phyloP scores from a whole-genome alignment of 345 rosid genomes.

The Cochlearia excelsa region DNA sequence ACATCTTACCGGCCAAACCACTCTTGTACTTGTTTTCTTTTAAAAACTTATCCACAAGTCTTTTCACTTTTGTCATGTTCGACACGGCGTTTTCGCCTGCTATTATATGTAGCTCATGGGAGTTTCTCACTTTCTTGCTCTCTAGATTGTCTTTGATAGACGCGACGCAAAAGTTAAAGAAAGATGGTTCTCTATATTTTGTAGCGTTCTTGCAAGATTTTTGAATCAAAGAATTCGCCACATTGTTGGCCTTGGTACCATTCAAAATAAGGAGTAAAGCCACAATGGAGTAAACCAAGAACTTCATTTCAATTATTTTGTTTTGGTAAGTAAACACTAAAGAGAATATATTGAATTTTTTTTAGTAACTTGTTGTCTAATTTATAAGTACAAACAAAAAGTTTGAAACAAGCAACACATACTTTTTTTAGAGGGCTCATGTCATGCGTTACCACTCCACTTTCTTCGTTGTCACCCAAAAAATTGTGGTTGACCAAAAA shows the following conservation, averaged over 20 bases:
- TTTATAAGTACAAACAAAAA: conserved; percentile 9
- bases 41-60: conserved; percentile 22
- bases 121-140: conserved; percentile 25
- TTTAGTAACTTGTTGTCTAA: conserved; percentile 4
- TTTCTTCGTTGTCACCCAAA: background rate
- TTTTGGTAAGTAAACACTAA: background rate
- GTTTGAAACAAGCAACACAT: background rate
- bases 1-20: background rate
- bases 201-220: conserved; percentile 38
- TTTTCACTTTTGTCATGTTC: conserved; percentile 34
- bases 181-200: conserved; percentile 3
- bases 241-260: background rate
- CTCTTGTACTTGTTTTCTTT: background rate
- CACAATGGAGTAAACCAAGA: conserved; percentile 8
- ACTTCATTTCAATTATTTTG: background rate
- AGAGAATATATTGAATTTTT: background rate
- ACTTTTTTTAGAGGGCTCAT: conserved; percentile 15
- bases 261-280: conserved; percentile 9
- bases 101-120: conserved; percentile 20
- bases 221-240: conserved; percentile 2
- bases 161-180: conserved; percentile 33
- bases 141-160: conserved; percentile 7
- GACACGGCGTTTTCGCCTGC: conserved; percentile 20
- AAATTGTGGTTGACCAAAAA: background rate
- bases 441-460: conserved; percentile 15